These are phyloP conservation scores for Cupressus sempervirens DNA, from an alignment of 75 land plant species.

Conservation along the genomic window DNA sequence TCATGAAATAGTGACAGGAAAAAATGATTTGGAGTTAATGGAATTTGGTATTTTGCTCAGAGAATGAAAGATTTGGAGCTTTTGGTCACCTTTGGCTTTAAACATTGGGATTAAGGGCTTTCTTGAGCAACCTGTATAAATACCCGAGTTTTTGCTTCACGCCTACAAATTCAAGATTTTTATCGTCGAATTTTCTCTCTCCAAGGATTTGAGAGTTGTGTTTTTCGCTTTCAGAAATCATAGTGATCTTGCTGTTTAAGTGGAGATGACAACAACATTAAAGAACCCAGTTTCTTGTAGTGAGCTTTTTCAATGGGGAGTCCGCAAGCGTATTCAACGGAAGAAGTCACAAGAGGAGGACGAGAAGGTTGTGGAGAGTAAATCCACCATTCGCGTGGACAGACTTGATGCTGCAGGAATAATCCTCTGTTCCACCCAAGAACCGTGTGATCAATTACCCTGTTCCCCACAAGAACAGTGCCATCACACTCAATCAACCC, in stretches of 20 bases:
- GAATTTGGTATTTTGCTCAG: not conserved
- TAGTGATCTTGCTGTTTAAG: not conserved
- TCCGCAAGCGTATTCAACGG: not conserved
- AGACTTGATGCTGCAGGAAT: not conserved
- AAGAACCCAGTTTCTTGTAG: not conserved
- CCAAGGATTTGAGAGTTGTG: not conserved
- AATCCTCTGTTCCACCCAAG: not conserved
- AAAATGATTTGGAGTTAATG: not conserved
- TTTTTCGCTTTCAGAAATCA: not conserved
- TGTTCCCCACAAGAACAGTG: not conserved
- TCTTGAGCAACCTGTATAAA: not conserved
- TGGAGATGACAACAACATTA: not conserved
- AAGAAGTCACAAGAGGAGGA: not conserved
- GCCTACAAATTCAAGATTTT: not conserved
- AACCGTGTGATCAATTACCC: not conserved
- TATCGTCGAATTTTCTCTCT: not conserved
- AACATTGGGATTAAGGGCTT: not conserved
- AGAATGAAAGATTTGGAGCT: not conserved
- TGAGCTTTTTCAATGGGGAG: not conserved
- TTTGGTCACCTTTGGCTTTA: not conserved
- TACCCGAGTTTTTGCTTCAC: not conserved
- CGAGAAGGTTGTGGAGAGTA: not conserved
- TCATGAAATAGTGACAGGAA: not conserved
- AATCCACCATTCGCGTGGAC: not conserved
- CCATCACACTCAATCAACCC: not conserved